phyloP scores from a whole-genome alignment of 1,139 yeast genomes.

The Magnusiomyces paraingens region DNA sequence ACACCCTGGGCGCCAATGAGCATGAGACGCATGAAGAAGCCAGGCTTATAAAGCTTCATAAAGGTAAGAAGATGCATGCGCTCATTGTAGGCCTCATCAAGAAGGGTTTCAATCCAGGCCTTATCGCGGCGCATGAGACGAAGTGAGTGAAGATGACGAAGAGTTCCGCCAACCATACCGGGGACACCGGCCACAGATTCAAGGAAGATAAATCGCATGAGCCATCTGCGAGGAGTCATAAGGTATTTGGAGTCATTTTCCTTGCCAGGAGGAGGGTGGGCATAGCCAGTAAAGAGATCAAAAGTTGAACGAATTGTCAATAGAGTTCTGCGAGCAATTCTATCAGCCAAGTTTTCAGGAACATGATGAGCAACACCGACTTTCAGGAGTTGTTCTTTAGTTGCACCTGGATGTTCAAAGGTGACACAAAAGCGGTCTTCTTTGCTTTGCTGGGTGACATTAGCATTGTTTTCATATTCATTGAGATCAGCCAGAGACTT shows the following conservation, averaged over 20 bases:
- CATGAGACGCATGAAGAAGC: constrained; percentile 49
- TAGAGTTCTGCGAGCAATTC: constrained; percentile 46
- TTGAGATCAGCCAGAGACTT: constrained; percentile 10
- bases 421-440: constrained; percentile 14
- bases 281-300: constrained; percentile 63
- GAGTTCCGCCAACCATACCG: constrained; percentile 67
- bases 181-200: constrained; percentile 78
- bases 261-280: constrained; percentile 39
- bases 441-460: neutral
- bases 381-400: constrained; percentile 1
- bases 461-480: neutral
- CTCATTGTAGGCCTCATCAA: constrained; percentile 75
- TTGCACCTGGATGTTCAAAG: constrained; percentile 13
- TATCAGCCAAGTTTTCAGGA: constrained; percentile 46
- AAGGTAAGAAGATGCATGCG: constrained; percentile 72
- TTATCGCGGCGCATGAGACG: constrained; percentile 58
- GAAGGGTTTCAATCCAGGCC: constrained; percentile 69
- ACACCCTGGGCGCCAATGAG: constrained; percentile 66
- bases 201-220: constrained; percentile 57
- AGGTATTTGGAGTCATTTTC: constrained; percentile 43
- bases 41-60: constrained; percentile 59
- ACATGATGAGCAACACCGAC: constrained; percentile 49
- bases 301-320: constrained; percentile 43
- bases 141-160: constrained; percentile 58
- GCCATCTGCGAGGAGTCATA: constrained; percentile 63